phyloP scores from a whole-genome alignment of 768 basidiomycete genomes.

The Russula sp. region DNA sequence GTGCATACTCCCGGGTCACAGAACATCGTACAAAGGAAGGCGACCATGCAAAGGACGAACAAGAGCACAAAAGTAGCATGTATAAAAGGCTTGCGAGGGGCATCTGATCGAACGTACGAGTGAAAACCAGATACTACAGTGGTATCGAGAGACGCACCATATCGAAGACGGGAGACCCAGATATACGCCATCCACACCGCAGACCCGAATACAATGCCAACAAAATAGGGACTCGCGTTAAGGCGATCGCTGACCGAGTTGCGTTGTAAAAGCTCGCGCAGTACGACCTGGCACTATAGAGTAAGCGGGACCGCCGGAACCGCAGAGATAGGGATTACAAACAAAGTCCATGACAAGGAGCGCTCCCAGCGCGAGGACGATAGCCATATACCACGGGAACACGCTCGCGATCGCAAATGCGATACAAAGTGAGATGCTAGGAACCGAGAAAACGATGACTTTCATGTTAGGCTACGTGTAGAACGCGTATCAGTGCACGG shows the following conservation, averaged over 20 bases:
- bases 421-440: not conserved
- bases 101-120: not conserved
- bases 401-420: not conserved
- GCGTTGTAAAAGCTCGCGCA: not conserved
- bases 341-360: not conserved
- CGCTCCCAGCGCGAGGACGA: not conserved
- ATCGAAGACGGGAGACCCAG: constrained; percentile 10
- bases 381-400: constrained; percentile 9
- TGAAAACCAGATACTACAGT: not conserved
- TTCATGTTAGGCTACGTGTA: constrained; percentile 4
- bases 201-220: not conserved
- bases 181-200: not conserved
- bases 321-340: not conserved
- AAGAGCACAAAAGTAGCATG: not conserved
- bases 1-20: constrained; percentile 9
- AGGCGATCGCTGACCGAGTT: not conserved
- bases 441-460: not conserved
- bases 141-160: not conserved
- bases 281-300: not conserved
- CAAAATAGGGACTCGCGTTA: not conserved
- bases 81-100: not conserved
- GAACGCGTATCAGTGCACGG: not conserved
- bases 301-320: not conserved
- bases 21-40: not conserved
- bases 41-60: not conserved